Evolutionary conservation across 352 stramenopile species (phyloP).

Genomic region (Phytophthora cryptogea): DNA sequence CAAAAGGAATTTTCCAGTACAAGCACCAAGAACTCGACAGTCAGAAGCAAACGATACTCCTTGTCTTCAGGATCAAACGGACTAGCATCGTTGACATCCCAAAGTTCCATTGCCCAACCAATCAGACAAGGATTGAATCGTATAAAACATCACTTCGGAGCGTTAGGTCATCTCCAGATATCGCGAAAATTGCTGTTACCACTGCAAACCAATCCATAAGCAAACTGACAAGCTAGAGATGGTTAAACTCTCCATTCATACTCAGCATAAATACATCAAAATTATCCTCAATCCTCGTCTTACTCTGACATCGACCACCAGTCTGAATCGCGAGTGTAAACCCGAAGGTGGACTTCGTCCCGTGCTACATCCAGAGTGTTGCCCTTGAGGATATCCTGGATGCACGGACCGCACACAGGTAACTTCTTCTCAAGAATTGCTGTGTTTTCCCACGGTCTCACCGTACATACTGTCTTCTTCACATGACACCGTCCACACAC

Average conservation of each 20-base stretch:
- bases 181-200: constrained; percentile 3
- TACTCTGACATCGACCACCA: constrained; percentile 26
- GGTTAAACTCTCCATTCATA: no score
- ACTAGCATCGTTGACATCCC: background rate
- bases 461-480: constrained; percentile 33
- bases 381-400: constrained; percentile 23
- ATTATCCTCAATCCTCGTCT: background rate
- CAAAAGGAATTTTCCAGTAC: constrained; percentile 10
- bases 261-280: constrained; percentile 23
- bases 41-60: background rate
- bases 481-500: constrained; percentile 33
- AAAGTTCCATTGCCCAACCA: background rate
- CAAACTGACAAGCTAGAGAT: no score
- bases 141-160: background rate
- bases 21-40: background rate
- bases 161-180: background rate
- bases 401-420: constrained; percentile 36
- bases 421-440: constrained; percentile 37
- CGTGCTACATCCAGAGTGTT: constrained; percentile 29
- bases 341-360: constrained; percentile 32
- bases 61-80: no score
- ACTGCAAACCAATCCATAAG: no score
- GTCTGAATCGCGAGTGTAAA: constrained; percentile 18
- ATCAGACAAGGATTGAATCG: background rate
- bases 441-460: constrained; percentile 27